Evolutionary conservation across 1,284 basidiomycete species (phyloP), one percentile per base, ranked within the genome.

Genomic region (Schizophyllum amplum): DNA sequence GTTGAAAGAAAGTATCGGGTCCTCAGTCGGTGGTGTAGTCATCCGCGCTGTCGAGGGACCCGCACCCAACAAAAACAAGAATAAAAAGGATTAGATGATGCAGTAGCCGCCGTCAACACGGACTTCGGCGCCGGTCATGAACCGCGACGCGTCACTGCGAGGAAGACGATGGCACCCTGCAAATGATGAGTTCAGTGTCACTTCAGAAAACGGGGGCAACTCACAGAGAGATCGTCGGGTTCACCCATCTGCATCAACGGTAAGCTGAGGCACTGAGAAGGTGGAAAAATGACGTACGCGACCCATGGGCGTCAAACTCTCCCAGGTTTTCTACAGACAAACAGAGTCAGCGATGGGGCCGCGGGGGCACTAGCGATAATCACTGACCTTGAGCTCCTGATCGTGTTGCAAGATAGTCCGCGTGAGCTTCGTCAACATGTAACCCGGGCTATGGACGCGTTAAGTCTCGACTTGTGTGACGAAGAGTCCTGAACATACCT

Each of bases 301-400:
- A 59, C 89, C 87, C 90, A 96, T 92, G 0, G 95, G 94, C 4
- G 94, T 97, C 66, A 94, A 69, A 64, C 80, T 82, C 68, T 94
- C 88, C 95, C 95, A 98, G 53, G 86, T 90, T 72, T 86, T 87
- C 83, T n/a, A n/a, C n/a, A n/a, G n/a, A n/a, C n/a, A n/a, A n/a
- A n/a, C n/a, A n/a, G n/a, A n/a, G n/a, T n/a, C n/a, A n/a, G n/a
- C n/a, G n/a, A n/a, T n/a, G n/a, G n/a, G n/a, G n/a, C n/a, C n/a
- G n/a, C n/a, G n/a, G n/a, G n/a, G n/a, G n/a, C n/a, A n/a, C n/a
- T n/a, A n/a, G n/a, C n/a, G n/a, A n/a, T n/a, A n/a, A n/a, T n/a
- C n/a, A n/a, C n/a, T n/a, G n/a, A n/a, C n/a, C n/a, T 86, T 87
- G 48, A 90, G 79, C 60, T 86, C 86, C 21, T 75, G 74, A 66